Evolutionary conservation across 768 basidiomycete species (phyloP).

Genomic region (Rhodotorula kratochvilovae): DNA sequence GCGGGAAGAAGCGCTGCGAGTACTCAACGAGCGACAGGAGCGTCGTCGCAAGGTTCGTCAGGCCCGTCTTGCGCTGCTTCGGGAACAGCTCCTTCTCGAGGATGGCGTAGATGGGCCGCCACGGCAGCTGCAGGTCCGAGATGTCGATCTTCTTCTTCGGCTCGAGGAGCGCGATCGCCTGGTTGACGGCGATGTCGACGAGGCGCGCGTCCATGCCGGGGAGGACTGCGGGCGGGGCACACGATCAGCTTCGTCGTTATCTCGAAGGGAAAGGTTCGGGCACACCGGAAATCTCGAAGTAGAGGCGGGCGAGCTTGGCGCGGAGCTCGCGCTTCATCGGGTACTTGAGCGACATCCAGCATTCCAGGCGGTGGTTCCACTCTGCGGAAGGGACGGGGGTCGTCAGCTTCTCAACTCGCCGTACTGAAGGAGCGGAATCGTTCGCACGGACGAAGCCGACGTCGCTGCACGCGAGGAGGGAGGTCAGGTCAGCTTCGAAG

Average conservation of each 20-base stretch:
- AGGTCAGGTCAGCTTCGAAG: background rate
- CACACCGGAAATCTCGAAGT: constrained; percentile 68
- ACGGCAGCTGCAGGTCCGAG: constrained; percentile 73
- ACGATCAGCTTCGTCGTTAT: background rate
- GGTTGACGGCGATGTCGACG: constrained; percentile 64
- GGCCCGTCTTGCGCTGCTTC: constrained; percentile 49
- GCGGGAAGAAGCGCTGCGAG: constrained; percentile 79
- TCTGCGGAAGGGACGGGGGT: constrained; percentile 6
- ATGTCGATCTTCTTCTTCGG: constrained; percentile 69
- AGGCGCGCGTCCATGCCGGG: constrained; percentile 70
- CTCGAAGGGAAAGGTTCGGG: background rate
- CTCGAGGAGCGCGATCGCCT: constrained; percentile 51
- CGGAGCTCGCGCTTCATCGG: constrained; percentile 76
- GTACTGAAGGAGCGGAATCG: background rate
- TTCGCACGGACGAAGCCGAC: constrained; percentile 34
- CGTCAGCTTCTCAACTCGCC: background rate
- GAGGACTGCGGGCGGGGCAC: constrained; percentile 26
- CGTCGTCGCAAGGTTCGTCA: constrained; percentile 48
- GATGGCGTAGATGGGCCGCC: constrained; percentile 71
- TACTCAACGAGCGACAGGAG: constrained; percentile 50
- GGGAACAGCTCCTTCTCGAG: constrained; percentile 72
- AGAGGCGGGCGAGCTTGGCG: constrained; percentile 68
- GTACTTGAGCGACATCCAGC: constrained; percentile 75
- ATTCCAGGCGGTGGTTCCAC: constrained; percentile 45
- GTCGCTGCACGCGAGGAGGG: constrained; percentile 9